phyloP scores from a whole-genome alignment of 2,329 filamentous ascomycete species.

The Phyllosticta capitalensis region DNA sequence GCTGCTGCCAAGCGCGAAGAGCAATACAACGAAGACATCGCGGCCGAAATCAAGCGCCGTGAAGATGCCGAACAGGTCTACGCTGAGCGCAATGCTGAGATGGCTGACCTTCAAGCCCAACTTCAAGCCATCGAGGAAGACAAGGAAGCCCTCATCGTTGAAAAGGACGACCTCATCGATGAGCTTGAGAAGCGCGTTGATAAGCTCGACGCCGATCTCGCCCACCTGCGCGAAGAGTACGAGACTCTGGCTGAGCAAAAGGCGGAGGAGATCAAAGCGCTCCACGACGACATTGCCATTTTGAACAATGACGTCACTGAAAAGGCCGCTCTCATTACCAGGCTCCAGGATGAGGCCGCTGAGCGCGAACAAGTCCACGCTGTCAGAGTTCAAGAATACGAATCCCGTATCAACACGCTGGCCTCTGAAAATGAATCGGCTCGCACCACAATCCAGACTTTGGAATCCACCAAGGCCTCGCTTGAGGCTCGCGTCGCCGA shows the following conservation, averaged over 20 bases:
- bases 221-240: constrained; percentile 23
- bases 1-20: constrained; percentile 30
- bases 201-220: constrained; percentile 26
- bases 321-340: constrained; percentile 20
- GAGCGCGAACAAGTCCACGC: constrained; percentile 21
- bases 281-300: constrained; percentile 24
- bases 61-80: constrained; percentile 28
- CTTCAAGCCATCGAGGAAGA: constrained; percentile 24
- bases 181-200: constrained; percentile 25
- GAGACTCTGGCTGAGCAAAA: constrained; percentile 20
- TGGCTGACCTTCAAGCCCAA: constrained; percentile 25
- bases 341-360: constrained; percentile 24
- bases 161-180: constrained; percentile 24
- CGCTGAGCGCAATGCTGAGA: constrained; percentile 23
- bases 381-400: constrained; percentile 18
- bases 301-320: constrained; percentile 25
- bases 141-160: constrained; percentile 21
- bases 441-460: constrained; percentile 14
- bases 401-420: constrained; percentile 21
- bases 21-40: constrained; percentile 29
- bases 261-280: constrained; percentile 19
- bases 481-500: constrained; percentile 26
- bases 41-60: constrained; percentile 29
- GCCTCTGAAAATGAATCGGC: constrained; percentile 12
- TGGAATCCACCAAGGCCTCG: constrained; percentile 19